Evolutionary conservation across 257 asterid species (phyloP).

Genomic region (Primulina eburnea): DNA sequence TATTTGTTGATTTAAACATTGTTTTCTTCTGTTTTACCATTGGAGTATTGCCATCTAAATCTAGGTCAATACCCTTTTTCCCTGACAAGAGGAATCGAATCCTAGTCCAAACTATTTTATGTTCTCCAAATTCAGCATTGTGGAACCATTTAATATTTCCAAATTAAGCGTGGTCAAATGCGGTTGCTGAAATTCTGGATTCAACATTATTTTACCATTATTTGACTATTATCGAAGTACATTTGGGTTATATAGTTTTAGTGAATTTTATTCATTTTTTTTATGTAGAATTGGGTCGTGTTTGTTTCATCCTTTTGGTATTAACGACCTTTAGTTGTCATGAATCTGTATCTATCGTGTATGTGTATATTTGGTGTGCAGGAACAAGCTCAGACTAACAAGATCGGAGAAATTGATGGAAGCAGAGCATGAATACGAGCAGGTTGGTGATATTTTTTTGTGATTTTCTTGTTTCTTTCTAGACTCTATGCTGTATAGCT

Average conservation of each 20-base stretch:
- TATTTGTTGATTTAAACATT: too few species aligned
- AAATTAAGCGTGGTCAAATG: background rate
- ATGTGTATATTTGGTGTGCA: slow-evolving; percentile 34
- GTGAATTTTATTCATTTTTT: background rate
- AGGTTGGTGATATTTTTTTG: slow-evolving; percentile 43
- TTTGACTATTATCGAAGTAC: background rate
- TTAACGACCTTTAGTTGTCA: background rate
- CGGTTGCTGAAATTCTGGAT: background rate
- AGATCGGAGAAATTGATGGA: slow-evolving; percentile 81
- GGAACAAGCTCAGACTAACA: slow-evolving; percentile 82
- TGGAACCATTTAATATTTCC: background rate
- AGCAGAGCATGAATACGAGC: slow-evolving; percentile 85
- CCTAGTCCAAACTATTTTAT: background rate
- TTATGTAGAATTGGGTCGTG: background rate
- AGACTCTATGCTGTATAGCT: slow-evolving; percentile 4
- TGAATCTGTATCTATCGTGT: slow-evolving; percentile 1
- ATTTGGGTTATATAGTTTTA: background rate
- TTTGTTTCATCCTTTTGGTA: slow-evolving; percentile 15
- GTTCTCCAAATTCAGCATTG: background rate
- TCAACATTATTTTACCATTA: background rate
- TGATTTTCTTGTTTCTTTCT: slow-evolving; percentile 6
- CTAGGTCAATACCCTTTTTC: background rate
- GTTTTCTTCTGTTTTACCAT: background rate
- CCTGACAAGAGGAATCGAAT: background rate
- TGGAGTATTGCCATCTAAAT: background rate